Percentiles rank a stretch among this genome's conserved stretches.
Conservation (phyloP, 306 rosid species). For the Cucurbita ficifolia region DNA sequence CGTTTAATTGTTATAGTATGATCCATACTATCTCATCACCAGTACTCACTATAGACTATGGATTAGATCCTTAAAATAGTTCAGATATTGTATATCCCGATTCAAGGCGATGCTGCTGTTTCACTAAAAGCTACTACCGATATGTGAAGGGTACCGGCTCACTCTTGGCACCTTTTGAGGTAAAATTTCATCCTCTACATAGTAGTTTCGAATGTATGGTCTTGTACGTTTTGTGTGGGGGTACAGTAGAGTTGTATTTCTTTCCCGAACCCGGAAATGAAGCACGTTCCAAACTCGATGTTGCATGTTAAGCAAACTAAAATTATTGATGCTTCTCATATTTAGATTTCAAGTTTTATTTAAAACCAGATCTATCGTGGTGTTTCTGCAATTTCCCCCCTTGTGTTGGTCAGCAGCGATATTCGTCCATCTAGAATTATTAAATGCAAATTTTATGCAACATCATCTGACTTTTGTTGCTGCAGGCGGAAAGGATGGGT, state of each 20-base stretch:
- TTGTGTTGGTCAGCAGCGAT: too few relatives aligned
- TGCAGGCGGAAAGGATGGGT: slow-evolving; percentile 59
- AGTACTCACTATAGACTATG: slow-evolving; percentile 16
- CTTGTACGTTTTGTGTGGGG: neutral
- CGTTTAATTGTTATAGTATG: neutral
- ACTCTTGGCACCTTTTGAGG: slow-evolving; percentile 74
- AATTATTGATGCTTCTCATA: too few relatives aligned
- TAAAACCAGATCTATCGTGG: too few relatives aligned
- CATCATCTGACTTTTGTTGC: neutral
- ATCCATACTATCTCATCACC: neutral
- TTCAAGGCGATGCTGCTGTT: slow-evolving; percentile 91
- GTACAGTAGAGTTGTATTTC: neutral
- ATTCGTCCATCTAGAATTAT: too few relatives aligned
- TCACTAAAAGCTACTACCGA: slow-evolving; percentile 81
- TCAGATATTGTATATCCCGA: slow-evolving; percentile 81
- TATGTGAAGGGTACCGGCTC: slow-evolving; percentile 96
- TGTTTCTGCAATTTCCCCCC: too few relatives aligned
- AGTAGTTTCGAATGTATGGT: neutral
- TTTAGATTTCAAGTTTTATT: too few relatives aligned
- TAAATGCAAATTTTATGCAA: too few relatives aligned
- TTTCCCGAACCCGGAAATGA: too few relatives aligned
- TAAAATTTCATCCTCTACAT: slow-evolving; percentile 13
- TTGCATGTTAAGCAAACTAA: too few relatives aligned
- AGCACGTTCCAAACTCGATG: too few relatives aligned
- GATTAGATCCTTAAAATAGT: slow-evolving; percentile 6